Conservation (phyloP, 1,139 yeast species). For the Candida buenavistaensis region DNA sequence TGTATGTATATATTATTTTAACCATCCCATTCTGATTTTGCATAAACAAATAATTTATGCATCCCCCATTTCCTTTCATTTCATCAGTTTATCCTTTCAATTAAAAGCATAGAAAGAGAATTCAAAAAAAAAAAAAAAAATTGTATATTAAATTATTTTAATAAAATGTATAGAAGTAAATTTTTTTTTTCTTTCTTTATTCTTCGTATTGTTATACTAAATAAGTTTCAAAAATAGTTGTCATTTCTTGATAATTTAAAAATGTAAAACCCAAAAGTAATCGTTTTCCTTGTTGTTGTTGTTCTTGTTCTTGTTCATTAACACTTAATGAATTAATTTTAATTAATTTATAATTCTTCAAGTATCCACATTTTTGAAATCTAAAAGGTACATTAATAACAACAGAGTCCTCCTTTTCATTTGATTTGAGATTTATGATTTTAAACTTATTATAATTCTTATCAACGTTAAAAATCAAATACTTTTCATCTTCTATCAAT, state of each 20-base stretch:
- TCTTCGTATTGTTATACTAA: slow-evolving; percentile 6
- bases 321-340: slow-evolving; percentile 11
- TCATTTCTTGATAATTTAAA: slow-evolving; percentile 5
- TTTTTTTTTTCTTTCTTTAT: not conserved
- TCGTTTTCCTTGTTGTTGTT: too few species aligned
- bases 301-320: too few species aligned
- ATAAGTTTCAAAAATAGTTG: slow-evolving; percentile 14
- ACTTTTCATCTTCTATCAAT: slow-evolving; percentile 9
- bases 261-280: slow-evolving; percentile 13
- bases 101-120: too few species aligned
- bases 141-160: not conserved
- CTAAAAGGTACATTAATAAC: slow-evolving; percentile 6
- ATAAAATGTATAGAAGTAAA: not conserved
- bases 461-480: slow-evolving; percentile 13
- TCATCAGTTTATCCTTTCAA: too few species aligned
- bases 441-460: slow-evolving; percentile 1
- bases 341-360: slow-evolving; percentile 12
- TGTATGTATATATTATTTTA: too few species aligned
- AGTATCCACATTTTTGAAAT: slow-evolving; percentile 13
- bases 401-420: not conserved
- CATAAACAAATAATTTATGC: too few species aligned
- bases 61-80: too few species aligned
- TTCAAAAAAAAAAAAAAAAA: slow-evolving; percentile 4
- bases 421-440: not conserved
- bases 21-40: too few species aligned